A percentile compares a stretch with the other conserved stretches of the same genome.
phyloP scores from a whole-genome alignment of 2,329 filamentous ascomycete species.

The Aspergillus melleus region DNA sequence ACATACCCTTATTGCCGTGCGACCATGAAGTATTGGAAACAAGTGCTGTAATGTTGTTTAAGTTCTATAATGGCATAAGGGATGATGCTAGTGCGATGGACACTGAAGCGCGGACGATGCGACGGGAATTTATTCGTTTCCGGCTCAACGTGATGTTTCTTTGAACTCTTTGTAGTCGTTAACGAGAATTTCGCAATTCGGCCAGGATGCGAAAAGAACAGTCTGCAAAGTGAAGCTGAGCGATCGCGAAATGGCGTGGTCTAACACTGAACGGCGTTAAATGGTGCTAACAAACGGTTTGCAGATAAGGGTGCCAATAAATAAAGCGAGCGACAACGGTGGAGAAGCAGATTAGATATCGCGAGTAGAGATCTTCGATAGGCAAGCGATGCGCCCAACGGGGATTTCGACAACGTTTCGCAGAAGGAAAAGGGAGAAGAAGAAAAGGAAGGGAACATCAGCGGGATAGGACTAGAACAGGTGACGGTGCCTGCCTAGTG shows the following conservation, averaged over 20 bases:
- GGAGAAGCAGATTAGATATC: not conserved
- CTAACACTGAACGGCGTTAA: not conserved
- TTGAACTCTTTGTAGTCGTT: not conserved
- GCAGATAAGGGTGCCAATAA: not conserved
- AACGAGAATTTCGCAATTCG: not conserved
- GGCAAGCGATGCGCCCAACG: not conserved
- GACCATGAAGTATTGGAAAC: not conserved
- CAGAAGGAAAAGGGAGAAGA: not conserved
- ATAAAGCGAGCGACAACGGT: slow-evolving; percentile 7
- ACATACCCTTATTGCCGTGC: not conserved
- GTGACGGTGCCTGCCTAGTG: too few species aligned
- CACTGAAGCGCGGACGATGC: not conserved
- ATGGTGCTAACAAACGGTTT: not conserved
- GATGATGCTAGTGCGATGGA: not conserved
- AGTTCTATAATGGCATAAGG: not conserved
- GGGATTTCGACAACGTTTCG: not conserved
- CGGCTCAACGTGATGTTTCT: not conserved
- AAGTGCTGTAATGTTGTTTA: not conserved
- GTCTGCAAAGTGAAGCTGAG: not conserved
- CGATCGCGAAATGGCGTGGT: slow-evolving; percentile 1
- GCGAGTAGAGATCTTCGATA: not conserved
- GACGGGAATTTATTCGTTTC: not conserved
- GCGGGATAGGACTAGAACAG: not conserved
- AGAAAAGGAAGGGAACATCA: not conserved
- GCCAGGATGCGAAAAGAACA: not conserved